phyloP scores from a whole-genome alignment of 306 rosid species.

The Lablab purpureus region DNA sequence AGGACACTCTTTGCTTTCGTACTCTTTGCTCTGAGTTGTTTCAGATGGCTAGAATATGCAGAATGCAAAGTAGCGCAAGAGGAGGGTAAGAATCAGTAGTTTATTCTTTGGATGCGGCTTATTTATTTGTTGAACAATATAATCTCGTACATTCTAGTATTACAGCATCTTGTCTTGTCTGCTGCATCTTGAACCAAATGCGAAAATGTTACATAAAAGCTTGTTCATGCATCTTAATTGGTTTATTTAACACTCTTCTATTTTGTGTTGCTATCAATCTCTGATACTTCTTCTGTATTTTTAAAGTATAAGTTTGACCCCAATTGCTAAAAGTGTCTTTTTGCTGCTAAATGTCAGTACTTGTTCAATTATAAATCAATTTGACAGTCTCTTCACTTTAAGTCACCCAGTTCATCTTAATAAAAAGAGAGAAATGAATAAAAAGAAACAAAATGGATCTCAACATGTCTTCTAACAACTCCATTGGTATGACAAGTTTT shows the following conservation, averaged over 20 bases:
- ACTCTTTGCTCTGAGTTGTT: conserved; percentile 44
- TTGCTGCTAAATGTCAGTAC: not conserved
- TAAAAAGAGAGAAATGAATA: not conserved
- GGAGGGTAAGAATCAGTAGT: conserved; percentile 46
- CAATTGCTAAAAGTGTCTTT: not conserved
- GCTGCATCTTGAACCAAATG: no score
- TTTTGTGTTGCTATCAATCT: no score
- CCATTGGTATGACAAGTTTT: not conserved
- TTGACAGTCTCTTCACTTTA: conserved; percentile 3
- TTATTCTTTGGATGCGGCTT: not conserved
- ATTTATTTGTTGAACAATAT: no score
- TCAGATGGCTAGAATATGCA: conserved; percentile 40
- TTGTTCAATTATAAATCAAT: not conserved
- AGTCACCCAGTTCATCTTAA: not conserved
- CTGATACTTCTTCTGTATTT: not conserved
- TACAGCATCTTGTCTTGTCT: no score
- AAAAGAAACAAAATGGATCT: not conserved
- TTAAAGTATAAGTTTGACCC: not conserved
- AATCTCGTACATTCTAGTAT: no score
- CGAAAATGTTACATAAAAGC: not conserved
- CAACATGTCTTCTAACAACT: not conserved
- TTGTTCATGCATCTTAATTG: not conserved
- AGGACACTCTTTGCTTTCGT: conserved; percentile 37
- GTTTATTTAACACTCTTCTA: no score
- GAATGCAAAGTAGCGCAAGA: conserved; percentile 48